phyloP scores from a whole-genome alignment of 768 basidiomycete species.

The Lentinula aciculospora region DNA sequence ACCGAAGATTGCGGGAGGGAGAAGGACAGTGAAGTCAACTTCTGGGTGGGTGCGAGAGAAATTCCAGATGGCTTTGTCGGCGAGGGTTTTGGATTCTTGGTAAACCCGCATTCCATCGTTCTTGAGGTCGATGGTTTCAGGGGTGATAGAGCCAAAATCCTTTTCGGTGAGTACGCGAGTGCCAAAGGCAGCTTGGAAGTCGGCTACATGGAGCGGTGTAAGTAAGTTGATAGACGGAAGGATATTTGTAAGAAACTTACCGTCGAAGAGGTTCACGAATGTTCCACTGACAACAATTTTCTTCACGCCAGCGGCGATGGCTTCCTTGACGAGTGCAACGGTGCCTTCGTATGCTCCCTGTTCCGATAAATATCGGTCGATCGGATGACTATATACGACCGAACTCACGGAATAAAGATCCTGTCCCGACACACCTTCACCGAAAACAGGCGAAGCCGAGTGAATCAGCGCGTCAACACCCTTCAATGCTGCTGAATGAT shows the following conservation, averaged over 20 bases:
- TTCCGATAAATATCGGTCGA: neutral
- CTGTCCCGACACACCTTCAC: neutral
- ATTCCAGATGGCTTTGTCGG: conserved; percentile 5
- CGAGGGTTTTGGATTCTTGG: neutral
- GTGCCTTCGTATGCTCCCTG: conserved; percentile 7
- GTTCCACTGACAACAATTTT: conserved; percentile 10
- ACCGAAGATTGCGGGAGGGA: conserved; percentile 13
- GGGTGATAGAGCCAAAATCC: conserved; percentile 6
- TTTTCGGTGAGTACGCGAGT: neutral
- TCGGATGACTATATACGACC: neutral
- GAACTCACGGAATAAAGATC: conserved; percentile 5
- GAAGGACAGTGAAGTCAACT: conserved; percentile 8
- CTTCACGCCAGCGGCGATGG: conserved; percentile 2
- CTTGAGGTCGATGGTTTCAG: neutral
- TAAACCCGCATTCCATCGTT: neutral
- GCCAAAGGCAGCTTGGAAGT: conserved; percentile 3
- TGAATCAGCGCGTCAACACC: conserved; percentile 10
- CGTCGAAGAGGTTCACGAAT: conserved; percentile 3
- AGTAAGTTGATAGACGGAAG: neutral
- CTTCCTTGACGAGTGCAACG: conserved; percentile 8
- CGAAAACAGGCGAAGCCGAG: neutral
- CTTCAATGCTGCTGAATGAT: conserved; percentile 12
- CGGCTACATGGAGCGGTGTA: neutral
- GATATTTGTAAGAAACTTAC: conserved; percentile 1
- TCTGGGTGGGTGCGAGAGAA: conserved; percentile 1